Base-by-base conservation (phyloP, 768 basidiomycete genomes). In the Tricholomella constricta region DNA sequence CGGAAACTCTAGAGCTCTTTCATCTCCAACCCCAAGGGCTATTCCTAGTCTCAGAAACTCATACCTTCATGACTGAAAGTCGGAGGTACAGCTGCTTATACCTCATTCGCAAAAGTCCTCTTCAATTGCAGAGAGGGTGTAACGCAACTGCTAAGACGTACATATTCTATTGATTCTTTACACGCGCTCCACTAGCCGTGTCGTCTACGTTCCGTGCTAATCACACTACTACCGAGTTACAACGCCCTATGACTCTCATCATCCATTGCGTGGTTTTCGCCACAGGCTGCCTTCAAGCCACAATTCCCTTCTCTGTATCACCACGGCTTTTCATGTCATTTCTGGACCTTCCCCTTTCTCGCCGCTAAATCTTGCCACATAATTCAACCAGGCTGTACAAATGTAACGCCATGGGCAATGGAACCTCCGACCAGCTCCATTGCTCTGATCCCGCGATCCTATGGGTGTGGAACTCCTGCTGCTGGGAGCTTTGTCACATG, bases 261-360 rank as follows among this genome's bases (percentile, higher is more conserved):
- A 54, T 17, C 35, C 26, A 10, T 26, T 60, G 62, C 54, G 62
- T 42, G 49, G 32, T 60, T 60, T 63, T 60, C 57, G 62, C 59
- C 59, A 63, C 57, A 61, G 59, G 62, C 49, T 47, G 57, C 59
- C 55, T 43, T 54, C 34, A 25, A 23, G 34, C 19, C 31, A 32
- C 15, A 15, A 29, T 15, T n/a, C 29, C 41, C 44, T 35, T 29
- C 20, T 23, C 34, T 25, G 23, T 34, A 41, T 23, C 41, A 14
- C 26, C 6, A 37, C 19, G 8, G 36, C 19, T 15, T 37, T 22
- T 23, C 43, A 45, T 27, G 25, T 45, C 43, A 45, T 26, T 15
- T 11, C 10, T 45, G 22, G 40, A 20, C 46, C 22, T 36, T 40
- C 26, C 11, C 36, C n/a, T 10, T 15, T 14, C 25, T 25, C 23